phyloP scores from a whole-genome alignment of 208 protist genomes.

The Angomonas ambiguus region DNA sequence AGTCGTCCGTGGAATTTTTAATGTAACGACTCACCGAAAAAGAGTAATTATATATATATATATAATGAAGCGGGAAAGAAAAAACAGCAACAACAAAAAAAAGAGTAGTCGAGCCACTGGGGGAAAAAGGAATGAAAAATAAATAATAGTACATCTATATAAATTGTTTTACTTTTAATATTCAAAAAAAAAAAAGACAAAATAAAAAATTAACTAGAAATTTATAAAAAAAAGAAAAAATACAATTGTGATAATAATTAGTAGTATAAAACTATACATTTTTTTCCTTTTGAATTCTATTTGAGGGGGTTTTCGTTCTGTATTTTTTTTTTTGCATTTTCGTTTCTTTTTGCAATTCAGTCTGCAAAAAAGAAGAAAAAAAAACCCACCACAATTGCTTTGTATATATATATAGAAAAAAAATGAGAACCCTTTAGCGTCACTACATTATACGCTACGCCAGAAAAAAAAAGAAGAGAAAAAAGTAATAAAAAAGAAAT shows the following conservation, averaged over 20 bases:
- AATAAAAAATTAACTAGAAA: slow-evolving; percentile 9
- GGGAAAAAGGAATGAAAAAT: no score
- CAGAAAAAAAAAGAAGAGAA: background rate
- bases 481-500: background rate
- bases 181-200: slow-evolving; percentile 1
- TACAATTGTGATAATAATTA: no score
- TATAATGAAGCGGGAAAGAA: slow-evolving; percentile 9
- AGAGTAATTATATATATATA: background rate
- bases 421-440: no score
- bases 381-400: background rate
- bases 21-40: background rate
- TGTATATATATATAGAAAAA: no score
- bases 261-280: slow-evolving; percentile 11
- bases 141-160: no score
- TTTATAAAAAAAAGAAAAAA: slow-evolving; percentile 5
- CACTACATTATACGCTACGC: no score
- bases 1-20: background rate
- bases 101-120: no score
- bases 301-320: slow-evolving; percentile 3
- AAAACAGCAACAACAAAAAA: slow-evolving; percentile 9
- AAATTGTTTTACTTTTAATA: slow-evolving; percentile 4
- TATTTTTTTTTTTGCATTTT: slow-evolving; percentile 2
- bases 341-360: slow-evolving; percentile 6
- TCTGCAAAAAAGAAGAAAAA: slow-evolving; percentile 10
- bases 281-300: background rate